Conservation (phyloP, 2,329 filamentous ascomycete species). For the Penicillium brevicompactum region DNA sequence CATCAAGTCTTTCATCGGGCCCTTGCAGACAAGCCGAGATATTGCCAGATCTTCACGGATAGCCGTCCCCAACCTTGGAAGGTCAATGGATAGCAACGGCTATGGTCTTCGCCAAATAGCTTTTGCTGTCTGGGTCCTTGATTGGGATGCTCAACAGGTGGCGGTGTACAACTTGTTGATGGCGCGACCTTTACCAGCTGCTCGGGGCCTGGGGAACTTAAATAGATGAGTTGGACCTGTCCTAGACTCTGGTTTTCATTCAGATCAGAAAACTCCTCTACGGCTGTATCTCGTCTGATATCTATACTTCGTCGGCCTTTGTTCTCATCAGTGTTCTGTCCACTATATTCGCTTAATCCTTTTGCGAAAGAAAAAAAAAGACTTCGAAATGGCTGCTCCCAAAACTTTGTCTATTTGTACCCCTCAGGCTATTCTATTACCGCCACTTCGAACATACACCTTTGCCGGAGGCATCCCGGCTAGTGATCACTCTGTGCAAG, state of each 20-base stretch:
- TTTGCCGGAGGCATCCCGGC: conserved; percentile 5
- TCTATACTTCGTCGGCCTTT: not conserved
- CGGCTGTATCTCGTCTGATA: not conserved
- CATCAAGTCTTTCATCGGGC: conserved; percentile 25
- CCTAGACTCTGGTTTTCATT: not conserved
- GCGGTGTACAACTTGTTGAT: conserved; percentile 26
- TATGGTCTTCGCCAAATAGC: conserved; percentile 10
- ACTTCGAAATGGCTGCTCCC: conserved; percentile 8
- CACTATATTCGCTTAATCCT: not conserved
- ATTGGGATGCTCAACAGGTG: conserved; percentile 20
- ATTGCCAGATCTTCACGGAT: conserved; percentile 15
- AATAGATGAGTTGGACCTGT: conserved; percentile 16
- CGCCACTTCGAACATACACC: not conserved
- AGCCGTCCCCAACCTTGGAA: conserved; percentile 2
- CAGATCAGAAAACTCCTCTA: not conserved
- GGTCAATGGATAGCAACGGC: conserved; percentile 4
- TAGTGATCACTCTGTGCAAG: conserved; percentile 26
- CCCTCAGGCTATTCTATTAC: not conserved
- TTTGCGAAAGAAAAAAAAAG: too few species aligned
- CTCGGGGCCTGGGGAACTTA: conserved; percentile 13
- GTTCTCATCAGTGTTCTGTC: not conserved
- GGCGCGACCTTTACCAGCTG: conserved; percentile 5
- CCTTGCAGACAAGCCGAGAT: conserved; percentile 25
- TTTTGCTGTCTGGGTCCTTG: conserved; percentile 12
- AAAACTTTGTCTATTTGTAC: not conserved